These are phyloP conservation scores for Pseudogymnoascus sp. DNA, from an alignment of 2,329 filamentous ascomycete genomes.

Conservation along the genomic window DNA sequence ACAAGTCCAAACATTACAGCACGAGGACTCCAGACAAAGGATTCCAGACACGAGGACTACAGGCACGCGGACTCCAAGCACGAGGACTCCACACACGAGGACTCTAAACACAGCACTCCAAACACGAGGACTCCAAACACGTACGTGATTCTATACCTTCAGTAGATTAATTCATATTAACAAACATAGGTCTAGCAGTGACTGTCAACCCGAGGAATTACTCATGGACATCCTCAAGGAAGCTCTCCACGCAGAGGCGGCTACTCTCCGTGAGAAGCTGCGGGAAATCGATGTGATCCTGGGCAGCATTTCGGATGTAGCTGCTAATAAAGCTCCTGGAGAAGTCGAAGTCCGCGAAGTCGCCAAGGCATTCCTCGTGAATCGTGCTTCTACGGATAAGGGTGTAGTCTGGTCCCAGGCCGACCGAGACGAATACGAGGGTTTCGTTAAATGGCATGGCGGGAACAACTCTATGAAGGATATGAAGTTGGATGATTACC, in stretches of 20 bases:
- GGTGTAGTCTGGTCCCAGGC: not conserved
- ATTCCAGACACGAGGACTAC: not conserved
- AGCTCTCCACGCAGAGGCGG: not conserved
- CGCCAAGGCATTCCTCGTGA: not conserved
- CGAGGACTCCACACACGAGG: not conserved
- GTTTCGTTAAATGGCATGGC: not conserved
- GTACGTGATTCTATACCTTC: too few relatives aligned
- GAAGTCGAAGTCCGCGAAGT: too few relatives aligned
- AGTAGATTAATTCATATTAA: not conserved
- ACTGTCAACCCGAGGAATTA: not conserved
- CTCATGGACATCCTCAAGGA: too few relatives aligned
- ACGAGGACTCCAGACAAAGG: not conserved
- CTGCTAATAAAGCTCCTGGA: too few relatives aligned
- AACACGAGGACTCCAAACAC: not conserved
- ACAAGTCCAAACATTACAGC: not conserved
- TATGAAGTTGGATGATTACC: too few relatives aligned
- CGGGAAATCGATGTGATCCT: too few relatives aligned
- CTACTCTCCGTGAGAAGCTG: too few relatives aligned
- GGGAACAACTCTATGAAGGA: too few relatives aligned
- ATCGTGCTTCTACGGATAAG: not conserved
- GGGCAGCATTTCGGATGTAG: too few relatives aligned
- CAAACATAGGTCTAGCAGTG: not conserved
- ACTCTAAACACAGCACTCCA: too few relatives aligned
- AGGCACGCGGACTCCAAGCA: not conserved
- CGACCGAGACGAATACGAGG: not conserved